Base-by-base conservation (phyloP, 75 land plant genomes). In the Gnetum montanum region DNA sequence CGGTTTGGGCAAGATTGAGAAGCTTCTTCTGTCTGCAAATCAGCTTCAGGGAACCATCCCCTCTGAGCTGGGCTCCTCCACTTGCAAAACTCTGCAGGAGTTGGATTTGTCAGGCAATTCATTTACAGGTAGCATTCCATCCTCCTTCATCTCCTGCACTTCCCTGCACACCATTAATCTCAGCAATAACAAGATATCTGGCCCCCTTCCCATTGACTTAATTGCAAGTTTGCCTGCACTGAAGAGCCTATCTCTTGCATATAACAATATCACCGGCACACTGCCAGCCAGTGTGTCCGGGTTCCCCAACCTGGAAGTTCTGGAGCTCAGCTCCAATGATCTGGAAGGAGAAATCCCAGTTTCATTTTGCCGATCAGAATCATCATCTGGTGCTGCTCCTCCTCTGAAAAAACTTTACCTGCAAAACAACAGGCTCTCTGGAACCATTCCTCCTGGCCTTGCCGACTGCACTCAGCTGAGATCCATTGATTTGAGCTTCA, bases 281-380 rank as follows among this genome's bases (percentile, higher is more conserved):
- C 31, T 53, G n/a, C 55, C 80, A 2, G 71, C 55, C 33, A 63
- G 71, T 7, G 12, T 84, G 25, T 41, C 77, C 3, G 49, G 25
- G 30, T 56, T 81, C 6, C 4, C 64, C 0, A 36, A 28, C 2
- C 68, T 86, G 58, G 80, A 79, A 70, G 18, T 57, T 2, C 62
- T 86, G 13, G 91, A 86, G 58, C 55, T 86, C 49, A 82, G 86
- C 43, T 79, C 87, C n/a, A 86, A 86, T 35, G 58, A 61, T 26
- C 24, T 86, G 13, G 31, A 70, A 2, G 84, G 85, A 0, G 23
- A 38, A 1, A 63, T 88, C 22, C 89, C 85, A 2, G 19, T 28
- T 22, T 45, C 31, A 16, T 44, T 79, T 33, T 78, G 81, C 37
- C 8, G 43, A 11, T 45, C 47, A 1, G 54, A 59, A 8, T 37